Evolutionary conservation across 2,329 filamentous ascomycete species (phyloP).

Genomic region (Penicillium sp.): DNA sequence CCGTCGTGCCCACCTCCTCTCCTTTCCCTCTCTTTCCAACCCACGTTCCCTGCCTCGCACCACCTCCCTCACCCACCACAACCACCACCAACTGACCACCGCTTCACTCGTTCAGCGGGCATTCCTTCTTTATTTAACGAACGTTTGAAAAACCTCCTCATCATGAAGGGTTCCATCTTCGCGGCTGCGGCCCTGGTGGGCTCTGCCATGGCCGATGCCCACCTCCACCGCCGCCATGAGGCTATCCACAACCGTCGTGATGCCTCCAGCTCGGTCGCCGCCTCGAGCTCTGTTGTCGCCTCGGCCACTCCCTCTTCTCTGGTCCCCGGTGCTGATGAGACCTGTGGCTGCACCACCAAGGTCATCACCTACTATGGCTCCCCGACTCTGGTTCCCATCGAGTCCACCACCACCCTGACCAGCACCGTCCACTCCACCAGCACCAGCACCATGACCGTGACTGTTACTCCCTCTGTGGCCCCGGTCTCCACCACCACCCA

Average conservation of each 20-base stretch:
- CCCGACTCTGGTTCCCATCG: constrained; percentile 53
- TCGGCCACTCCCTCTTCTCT: constrained; percentile 6
- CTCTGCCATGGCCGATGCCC: constrained; percentile 58
- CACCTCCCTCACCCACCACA: neutral
- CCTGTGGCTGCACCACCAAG: constrained; percentile 73
- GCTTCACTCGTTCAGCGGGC: constrained; percentile 74
- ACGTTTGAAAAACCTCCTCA: constrained; percentile 37
- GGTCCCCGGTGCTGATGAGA: constrained; percentile 39
- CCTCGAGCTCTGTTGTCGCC: constrained; percentile 22
- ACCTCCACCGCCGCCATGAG: constrained; percentile 57
- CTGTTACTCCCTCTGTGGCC: constrained; percentile 30
- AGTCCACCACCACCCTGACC: constrained; percentile 26
- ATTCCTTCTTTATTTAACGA: constrained; percentile 58
- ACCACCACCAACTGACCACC: constrained; percentile 32
- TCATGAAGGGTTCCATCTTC: constrained; percentile 73
- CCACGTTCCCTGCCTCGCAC: constrained; percentile 18
- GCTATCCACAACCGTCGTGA: constrained; percentile 60
- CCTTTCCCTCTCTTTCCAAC: constrained; percentile 7
- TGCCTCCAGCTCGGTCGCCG: constrained; percentile 24
- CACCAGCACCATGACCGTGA: constrained; percentile 41
- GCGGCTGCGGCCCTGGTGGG: constrained; percentile 56
- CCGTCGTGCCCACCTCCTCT: constrained; percentile 23
- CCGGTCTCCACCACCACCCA: constrained; percentile 17
- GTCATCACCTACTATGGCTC: constrained; percentile 70
- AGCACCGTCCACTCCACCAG: constrained; percentile 44